Percentiles rank a stretch among this genome's conserved stretches.
Conservation (phyloP, 768 basidiomycete species). For the Suillus hirtellus region DNA sequence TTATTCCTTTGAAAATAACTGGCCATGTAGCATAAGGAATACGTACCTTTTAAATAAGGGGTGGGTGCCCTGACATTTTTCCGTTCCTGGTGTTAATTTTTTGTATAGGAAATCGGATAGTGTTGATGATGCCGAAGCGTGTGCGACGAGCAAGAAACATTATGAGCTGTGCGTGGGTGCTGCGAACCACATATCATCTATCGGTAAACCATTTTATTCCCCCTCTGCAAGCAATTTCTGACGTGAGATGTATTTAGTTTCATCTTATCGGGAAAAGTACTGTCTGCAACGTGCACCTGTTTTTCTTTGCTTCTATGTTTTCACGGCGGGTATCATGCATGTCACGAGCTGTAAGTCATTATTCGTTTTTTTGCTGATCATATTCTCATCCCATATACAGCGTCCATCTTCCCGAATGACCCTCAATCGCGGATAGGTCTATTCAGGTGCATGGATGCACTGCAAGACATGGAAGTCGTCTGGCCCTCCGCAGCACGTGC, state of each 20-base stretch:
- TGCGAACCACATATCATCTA: conserved; percentile 76
- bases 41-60: conserved; percentile 34
- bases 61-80: conserved; percentile 27
- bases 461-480: conserved; percentile 62
- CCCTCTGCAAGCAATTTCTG: not conserved
- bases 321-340: conserved; percentile 81
- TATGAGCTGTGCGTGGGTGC: conserved; percentile 75
- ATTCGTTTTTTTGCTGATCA: not conserved
- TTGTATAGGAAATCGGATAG: conserved; percentile 37
- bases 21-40: conserved; percentile 27
- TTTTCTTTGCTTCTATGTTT: conserved; percentile 77
- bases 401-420: conserved; percentile 63
- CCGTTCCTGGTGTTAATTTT: not conserved
- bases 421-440: conserved; percentile 70
- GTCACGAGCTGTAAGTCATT: conserved; percentile 61
- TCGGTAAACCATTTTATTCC: conserved; percentile 43
- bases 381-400: conserved; percentile 33
- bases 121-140: conserved; percentile 52
- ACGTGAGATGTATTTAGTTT: conserved; percentile 36
- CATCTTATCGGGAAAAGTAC: conserved; percentile 63
- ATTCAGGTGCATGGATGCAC: conserved; percentile 63
- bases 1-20: not conserved
- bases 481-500: conserved; percentile 82
- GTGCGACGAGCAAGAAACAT: conserved; percentile 57
- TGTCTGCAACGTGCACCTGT: conserved; percentile 61